A percentile compares a stretch with the other conserved stretches of the same genome.
phyloP scores from a whole-genome alignment of 2,329 filamentous ascomycete species.

The Ophiostoma ulmi region DNA sequence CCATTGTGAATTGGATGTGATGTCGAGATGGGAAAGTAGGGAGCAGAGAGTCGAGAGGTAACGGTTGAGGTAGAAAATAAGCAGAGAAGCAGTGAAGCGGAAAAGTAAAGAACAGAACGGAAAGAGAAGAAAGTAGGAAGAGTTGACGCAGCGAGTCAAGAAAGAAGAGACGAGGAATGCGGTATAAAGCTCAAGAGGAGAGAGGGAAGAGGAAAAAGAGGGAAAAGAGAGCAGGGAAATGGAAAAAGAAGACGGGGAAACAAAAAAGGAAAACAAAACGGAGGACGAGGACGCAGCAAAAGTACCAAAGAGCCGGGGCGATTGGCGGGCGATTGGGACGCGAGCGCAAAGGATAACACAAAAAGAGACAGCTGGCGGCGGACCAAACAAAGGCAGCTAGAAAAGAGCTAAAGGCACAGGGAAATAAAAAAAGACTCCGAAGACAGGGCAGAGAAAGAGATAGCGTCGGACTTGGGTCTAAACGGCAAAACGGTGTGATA shows the following conservation, averaged over 20 bases:
- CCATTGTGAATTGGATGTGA: conserved; percentile 13
- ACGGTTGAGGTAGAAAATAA: neutral
- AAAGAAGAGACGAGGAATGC: conserved; percentile 6
- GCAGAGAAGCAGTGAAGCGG: neutral
- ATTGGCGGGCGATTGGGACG: neutral
- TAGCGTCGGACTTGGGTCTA: conserved; percentile 12
- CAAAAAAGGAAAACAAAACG: conserved; percentile 8
- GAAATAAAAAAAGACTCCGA: neutral
- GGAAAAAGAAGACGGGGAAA: neutral
- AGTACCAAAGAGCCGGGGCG: neutral
- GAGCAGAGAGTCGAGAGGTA: neutral
- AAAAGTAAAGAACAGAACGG: neutral
- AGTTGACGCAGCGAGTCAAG: conserved; percentile 14
- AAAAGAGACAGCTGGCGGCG: neutral
- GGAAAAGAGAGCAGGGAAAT: conserved; percentile 8
- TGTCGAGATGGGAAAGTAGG: neutral
- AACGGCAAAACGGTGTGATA: neutral
- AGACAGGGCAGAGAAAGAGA: neutral
- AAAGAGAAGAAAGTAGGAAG: neutral
- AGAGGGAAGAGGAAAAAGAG: conserved; percentile 1
- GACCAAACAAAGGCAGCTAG: conserved; percentile 5
- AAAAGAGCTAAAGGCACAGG: neutral
- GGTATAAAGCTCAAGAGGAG: conserved; percentile 13
- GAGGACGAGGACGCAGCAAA: neutral
- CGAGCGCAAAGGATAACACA: conserved; percentile 4